Evolutionary conservation across 176 grass and related monocot genomes (phyloP).

Genomic region (Elaeis guineensis): DNA sequence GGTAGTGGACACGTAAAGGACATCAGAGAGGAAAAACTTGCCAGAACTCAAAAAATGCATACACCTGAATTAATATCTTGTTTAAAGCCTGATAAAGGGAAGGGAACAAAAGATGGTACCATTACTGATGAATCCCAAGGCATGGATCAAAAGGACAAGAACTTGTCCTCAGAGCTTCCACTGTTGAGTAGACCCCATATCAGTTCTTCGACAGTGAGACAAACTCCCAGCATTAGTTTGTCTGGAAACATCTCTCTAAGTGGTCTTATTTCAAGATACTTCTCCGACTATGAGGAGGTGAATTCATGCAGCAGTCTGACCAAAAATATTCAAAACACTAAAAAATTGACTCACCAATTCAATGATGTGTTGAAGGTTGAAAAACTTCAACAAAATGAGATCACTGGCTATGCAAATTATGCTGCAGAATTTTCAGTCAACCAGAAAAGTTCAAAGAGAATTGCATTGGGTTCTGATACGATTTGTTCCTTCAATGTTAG

Average conservation of each 20-base stretch:
- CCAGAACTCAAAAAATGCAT: neutral
- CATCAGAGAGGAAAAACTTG: neutral
- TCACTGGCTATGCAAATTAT: neutral
- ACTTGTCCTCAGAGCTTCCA: neutral
- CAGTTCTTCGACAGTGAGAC: neutral
- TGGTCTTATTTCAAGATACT: slow-evolving; percentile 11
- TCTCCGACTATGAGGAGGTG: slow-evolving; percentile 3
- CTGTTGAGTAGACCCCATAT: neutral
- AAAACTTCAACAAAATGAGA: neutral
- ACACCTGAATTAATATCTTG: neutral
- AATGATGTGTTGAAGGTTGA: neutral
- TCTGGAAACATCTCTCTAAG: slow-evolving; percentile 12
- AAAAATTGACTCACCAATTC: neutral
- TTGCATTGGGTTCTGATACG: neutral
- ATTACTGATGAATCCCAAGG: neutral
- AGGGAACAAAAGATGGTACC: neutral
- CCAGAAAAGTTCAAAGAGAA: neutral
- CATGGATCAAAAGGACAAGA: neutral
- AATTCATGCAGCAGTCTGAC: neutral
- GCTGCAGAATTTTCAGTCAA: neutral
- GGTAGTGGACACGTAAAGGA: too few species aligned
- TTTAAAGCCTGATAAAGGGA: neutral
- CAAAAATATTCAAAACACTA: neutral
- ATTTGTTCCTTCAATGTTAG: slow-evolving; percentile 12
- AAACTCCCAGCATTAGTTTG: neutral